Evolutionary conservation across 2,329 filamentous ascomycete genomes (phyloP), one percentile per base, ranked within the genome.

Genomic region (Botrytis hyacinthi): DNA sequence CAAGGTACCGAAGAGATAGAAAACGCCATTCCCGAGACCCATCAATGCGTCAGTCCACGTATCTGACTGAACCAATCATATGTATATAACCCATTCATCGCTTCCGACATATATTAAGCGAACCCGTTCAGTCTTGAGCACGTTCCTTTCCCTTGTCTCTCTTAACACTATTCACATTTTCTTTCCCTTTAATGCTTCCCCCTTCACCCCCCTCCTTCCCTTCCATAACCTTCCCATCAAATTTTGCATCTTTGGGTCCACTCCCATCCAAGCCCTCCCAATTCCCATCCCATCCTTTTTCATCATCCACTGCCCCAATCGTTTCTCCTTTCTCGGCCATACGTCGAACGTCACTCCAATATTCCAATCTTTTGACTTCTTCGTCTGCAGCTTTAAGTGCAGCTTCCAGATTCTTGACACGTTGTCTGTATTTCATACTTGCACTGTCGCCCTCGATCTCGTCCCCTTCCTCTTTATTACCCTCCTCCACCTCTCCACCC

Each of bases 321-420:
- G 79, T 80, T 42, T 84, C 80, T 20, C 85, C 85, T 46, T 81
- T 80, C 76, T 83, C 85, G 0, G 91, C 88, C 83, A 94, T 90
- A 26, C 87, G 87, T 81, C 90, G 93, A 76, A 93, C 89, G 80
- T 97, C 93, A 80, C 92, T 95, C 91, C 95, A 97, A 80, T 94
- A 97, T 69, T 97, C 93, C 10, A 97, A 84, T 74, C 88, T 91
- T 73, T 90, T 90, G 68, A 97, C 91, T 79, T 97, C 93, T 78
- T 91, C 90, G 76, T 95, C 92, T 2, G 93, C 94, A 66, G 93
- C 91, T 75, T 90, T 86, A 20, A 94, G 86, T 1, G 95, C 93
- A 40, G 88, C 90, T 48, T 89, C 86, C n/a, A 98, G 86, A 76
- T 93, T 90, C 62, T 91, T 85, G 70, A 90, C 89, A 72, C 89